Percentiles rank a stretch among this genome's conserved stretches.
phyloP scores from a whole-genome alignment of 306 rosid species.

The Gastrolobium bilobum region DNA sequence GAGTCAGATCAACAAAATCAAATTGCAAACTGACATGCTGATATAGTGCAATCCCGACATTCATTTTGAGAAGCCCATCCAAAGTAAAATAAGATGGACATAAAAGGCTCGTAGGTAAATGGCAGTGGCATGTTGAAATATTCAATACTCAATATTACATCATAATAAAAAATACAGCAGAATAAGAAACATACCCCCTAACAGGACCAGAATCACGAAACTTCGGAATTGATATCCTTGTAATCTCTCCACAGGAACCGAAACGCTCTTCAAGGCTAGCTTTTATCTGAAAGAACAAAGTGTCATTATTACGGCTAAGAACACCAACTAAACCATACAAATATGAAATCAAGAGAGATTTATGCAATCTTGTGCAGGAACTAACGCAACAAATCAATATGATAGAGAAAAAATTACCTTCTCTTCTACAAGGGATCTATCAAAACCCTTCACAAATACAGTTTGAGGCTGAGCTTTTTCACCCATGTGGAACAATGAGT shows the following conservation, averaged over 20 bases:
- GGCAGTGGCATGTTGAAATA: conserved; percentile 19
- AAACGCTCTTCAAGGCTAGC: conserved; percentile 66
- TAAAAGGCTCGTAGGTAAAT: neutral
- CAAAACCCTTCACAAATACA: conserved; percentile 69
- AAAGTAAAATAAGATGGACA: neutral
- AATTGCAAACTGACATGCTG: neutral
- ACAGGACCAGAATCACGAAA: conserved; percentile 53
- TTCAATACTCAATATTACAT: neutral
- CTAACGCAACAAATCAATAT: conserved; percentile 16
- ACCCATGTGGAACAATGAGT: conserved; percentile 58
- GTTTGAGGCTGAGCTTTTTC: conserved; percentile 55
- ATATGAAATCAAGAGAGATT: neutral
- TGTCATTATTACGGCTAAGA: neutral
- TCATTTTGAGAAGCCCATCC: neutral
- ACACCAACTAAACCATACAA: conserved; percentile 19
- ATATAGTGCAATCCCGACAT: neutral
- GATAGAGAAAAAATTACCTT: conserved; percentile 57
- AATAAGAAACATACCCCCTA: conserved; percentile 68
- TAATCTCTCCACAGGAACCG: conserved; percentile 73
- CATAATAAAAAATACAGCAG: neutral
- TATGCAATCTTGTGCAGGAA: conserved; percentile 9
- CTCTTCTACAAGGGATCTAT: conserved; percentile 57
- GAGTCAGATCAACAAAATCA: neutral
- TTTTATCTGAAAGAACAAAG: conserved; percentile 58
- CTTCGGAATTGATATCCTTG: conserved; percentile 67